phyloP scores from a whole-genome alignment of 1,139 yeast genomes.

The Kluyveromyces sp. region DNA sequence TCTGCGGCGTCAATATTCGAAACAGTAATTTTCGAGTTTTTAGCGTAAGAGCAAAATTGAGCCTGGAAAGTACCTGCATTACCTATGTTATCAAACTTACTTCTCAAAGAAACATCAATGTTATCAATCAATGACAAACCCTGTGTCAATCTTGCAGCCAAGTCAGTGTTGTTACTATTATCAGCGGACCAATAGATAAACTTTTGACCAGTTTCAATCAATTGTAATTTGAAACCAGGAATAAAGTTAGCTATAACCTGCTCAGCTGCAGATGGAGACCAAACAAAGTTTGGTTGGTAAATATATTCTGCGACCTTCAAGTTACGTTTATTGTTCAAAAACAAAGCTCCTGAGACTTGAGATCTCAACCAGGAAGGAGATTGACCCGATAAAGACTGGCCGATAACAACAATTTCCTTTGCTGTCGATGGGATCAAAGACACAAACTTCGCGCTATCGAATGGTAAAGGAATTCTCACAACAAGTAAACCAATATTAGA shows the following conservation, averaged over 20 bases:
- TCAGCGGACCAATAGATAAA: slow-evolving; percentile 66
- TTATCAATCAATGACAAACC: slow-evolving; percentile 61
- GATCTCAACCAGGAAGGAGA: slow-evolving; percentile 44
- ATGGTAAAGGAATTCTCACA: slow-evolving; percentile 74
- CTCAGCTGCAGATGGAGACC: slow-evolving; percentile 51
- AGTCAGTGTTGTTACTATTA: slow-evolving; percentile 44
- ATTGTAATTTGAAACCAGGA: slow-evolving; percentile 32
- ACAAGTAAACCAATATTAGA: slow-evolving; percentile 55
- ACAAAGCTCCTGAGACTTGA: slow-evolving; percentile 69
- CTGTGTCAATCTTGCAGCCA: slow-evolving; percentile 63
- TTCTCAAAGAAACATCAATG: slow-evolving; percentile 47
- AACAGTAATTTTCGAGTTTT: slow-evolving; percentile 17
- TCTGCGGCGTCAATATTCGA: slow-evolving; percentile 49
- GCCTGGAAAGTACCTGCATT: slow-evolving; percentile 77
- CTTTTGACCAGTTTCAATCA: slow-evolving; percentile 38
- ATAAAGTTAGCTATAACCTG: slow-evolving; percentile 42
- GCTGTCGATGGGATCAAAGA: slow-evolving; percentile 50
- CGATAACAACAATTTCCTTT: slow-evolving; percentile 56
- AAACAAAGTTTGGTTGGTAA: slow-evolving; percentile 44
- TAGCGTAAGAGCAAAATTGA: slow-evolving; percentile 42
- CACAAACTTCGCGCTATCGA: slow-evolving; percentile 55
- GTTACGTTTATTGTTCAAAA: slow-evolving; percentile 40
- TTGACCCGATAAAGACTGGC: slow-evolving; percentile 40
- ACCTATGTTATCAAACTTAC: slow-evolving; percentile 61
- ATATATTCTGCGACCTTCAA: slow-evolving; percentile 43